Evolutionary conservation across 2,329 filamentous ascomycete species (phyloP), one percentile per base, ranked within the genome.

Genomic region (Diplodia mutila): DNA sequence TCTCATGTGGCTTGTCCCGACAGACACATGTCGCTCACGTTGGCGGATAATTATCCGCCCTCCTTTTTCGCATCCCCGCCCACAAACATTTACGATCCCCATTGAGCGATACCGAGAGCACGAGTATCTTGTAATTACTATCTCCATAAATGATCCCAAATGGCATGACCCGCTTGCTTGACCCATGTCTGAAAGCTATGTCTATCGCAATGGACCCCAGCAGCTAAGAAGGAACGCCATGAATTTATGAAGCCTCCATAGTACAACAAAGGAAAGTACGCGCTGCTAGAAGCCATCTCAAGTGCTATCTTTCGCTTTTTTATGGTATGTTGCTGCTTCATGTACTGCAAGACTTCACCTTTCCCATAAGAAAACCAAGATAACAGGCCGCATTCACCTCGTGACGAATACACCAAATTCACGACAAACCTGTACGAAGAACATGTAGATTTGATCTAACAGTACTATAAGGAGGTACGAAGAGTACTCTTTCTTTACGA

Each of bases 41-140:
- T 18, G 59, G 59, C 59, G 59, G 59, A 63, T 63, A 37, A 49
- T 63, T 37, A 63, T 63, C 59, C 59, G 59, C 32, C 46, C 27
- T 29, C 32, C 59, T 42, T 34, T 51, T 51, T 25, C 34, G 16
- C 39, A 21, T 61, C 57, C 27, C 42, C 27, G 8, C 57, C 57
- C 57, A 32, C 57, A 42, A 21, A 61, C 57, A 34, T 49, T 63
- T 6, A 63, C 59, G 59, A 51, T n/a, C 59, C 34, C 57, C 57
- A 21, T 48, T 63, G 59, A 63, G 42, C 18, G 29, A 63, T 51
- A 63, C 46, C 46, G 59, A 51, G 23, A 63, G 37, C 27, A 63
- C 29, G 59, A 51, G 18, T 25, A 25, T 51, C 46, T 51, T 63
- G 59, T 63, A 63, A 63, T 63, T 63, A 63, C 59, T 61, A 61